Percentiles rank a stretch among this genome's conserved stretches.
Evolutionary conservation across 345 rosid genomes (phyloP).

Genomic region (Isatis tinctoria): DNA sequence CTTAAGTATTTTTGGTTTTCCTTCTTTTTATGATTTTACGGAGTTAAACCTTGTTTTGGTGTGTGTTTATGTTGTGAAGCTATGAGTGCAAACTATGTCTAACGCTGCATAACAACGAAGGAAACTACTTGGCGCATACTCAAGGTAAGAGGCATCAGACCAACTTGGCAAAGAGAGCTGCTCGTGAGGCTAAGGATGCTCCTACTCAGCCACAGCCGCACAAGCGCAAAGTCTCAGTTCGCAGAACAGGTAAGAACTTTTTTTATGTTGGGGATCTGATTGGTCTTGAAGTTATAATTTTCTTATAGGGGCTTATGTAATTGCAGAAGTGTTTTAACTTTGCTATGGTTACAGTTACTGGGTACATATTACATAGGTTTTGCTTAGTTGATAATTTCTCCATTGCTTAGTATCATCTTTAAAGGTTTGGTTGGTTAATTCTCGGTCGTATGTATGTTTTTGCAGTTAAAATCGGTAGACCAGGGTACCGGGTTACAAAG

Average conservation of each 20-base stretch:
- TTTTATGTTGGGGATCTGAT: not conserved
- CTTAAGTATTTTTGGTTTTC: not conserved
- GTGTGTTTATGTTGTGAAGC: constrained; percentile 39
- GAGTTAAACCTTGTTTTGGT: not conserved
- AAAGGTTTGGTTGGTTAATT: not conserved
- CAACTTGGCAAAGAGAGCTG: constrained; percentile 94
- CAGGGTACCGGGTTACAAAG: constrained; percentile 92
- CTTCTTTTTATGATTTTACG: not conserved
- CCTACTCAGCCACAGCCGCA: constrained; percentile 93
- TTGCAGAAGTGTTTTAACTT: not conserved
- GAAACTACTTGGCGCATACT: constrained; percentile 97
- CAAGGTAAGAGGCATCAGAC: constrained; percentile 99
- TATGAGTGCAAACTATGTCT: constrained; percentile 97
- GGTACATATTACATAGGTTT: not conserved
- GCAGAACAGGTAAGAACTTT: constrained; percentile 51
- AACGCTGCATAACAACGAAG: constrained; percentile 98
- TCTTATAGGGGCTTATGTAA: not conserved
- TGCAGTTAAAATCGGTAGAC: constrained; percentile 96
- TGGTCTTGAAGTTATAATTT: not conserved
- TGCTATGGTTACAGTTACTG: not conserved
- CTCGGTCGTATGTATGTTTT: not conserved
- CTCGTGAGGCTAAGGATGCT: constrained; percentile 91
- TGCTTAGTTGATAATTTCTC: not conserved
- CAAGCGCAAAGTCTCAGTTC: constrained; percentile 82
- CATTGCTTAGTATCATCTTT: not conserved